Evolutionary conservation across 2,329 filamentous ascomycete genomes (phyloP).

Genomic region (Lachnellula arida): DNA sequence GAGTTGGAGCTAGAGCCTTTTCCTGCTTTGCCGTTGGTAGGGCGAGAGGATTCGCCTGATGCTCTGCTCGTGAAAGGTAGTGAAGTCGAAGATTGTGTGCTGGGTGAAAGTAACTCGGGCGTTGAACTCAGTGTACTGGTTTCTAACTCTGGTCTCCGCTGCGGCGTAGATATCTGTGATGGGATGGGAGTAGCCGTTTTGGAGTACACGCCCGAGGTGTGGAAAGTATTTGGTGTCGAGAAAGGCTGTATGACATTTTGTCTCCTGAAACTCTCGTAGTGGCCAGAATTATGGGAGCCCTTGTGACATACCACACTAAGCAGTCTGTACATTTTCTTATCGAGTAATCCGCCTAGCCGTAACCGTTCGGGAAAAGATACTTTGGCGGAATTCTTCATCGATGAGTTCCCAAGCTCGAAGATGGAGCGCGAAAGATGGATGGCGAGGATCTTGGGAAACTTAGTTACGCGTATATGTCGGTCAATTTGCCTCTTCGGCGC

Average conservation of each 20-base stretch:
- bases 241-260: conserved; percentile 77
- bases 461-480: conserved; percentile 79
- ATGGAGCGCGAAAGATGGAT: conserved; percentile 92
- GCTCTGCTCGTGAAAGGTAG: conserved; percentile 19
- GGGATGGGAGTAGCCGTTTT: conserved; percentile 22
- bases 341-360: conserved; percentile 72
- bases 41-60: conserved; percentile 9
- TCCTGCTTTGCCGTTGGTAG: conserved; percentile 3
- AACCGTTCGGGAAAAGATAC: conserved; percentile 88
- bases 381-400: conserved; percentile 91
- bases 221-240: conserved; percentile 76
- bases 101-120: conserved; percentile 27
- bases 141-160: conserved; percentile 27
- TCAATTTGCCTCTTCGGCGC: conserved; percentile 82
- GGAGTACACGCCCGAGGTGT: conserved; percentile 64
- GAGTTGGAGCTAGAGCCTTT: conserved; percentile 13
- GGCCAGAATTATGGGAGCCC: conserved; percentile 90
- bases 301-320: conserved; percentile 89
- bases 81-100: conserved; percentile 24
- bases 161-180: conserved; percentile 27
- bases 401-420: conserved; percentile 70
- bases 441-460: conserved; percentile 84
- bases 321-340: conserved; percentile 76
- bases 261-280: conserved; percentile 93
- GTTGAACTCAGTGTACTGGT: conserved; percentile 24